Evolutionary conservation across 83 land plant genomes (phyloP).

Genomic region (Larix sibirica): DNA sequence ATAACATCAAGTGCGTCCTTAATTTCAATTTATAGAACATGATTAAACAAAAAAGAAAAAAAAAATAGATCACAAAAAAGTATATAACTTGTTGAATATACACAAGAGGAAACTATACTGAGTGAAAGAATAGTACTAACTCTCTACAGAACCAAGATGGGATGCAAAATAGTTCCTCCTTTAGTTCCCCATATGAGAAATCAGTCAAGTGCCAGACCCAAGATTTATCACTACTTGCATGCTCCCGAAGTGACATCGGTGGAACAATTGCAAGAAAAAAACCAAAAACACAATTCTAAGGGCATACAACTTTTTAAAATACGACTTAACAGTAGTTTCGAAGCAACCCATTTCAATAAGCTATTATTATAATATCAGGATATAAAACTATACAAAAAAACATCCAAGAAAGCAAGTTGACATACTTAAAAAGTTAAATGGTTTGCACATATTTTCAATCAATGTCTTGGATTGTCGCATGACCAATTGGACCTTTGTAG

Average conservation of each 20-base stretch:
- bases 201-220: constrained; percentile 29
- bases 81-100: background rate
- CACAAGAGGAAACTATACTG: background rate
- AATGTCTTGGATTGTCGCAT: constrained; percentile 84
- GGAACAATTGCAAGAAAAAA: constrained; percentile 6
- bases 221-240: too few species aligned
- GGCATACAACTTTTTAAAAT: too few species aligned
- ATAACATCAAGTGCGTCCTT: background rate
- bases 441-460: too few species aligned
- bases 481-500: constrained; percentile 70
- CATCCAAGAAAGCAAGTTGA: too few species aligned
- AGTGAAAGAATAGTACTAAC: too few species aligned
- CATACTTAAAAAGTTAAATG: too few species aligned
- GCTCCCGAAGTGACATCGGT: constrained; percentile 62
- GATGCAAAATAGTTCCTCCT: too few species aligned
- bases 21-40: background rate
- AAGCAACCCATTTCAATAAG: too few species aligned
- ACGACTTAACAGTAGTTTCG: too few species aligned
- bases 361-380: too few species aligned
- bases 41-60: background rate
- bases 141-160: too few species aligned
- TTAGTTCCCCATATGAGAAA: constrained; percentile 7
- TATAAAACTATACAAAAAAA: too few species aligned
- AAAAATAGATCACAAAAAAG: background rate
- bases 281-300: constrained; percentile 7